These are phyloP conservation scores for Wallacemonas sp. DNA, from an alignment of 208 protist genomes.

Conservation along the genomic window DNA sequence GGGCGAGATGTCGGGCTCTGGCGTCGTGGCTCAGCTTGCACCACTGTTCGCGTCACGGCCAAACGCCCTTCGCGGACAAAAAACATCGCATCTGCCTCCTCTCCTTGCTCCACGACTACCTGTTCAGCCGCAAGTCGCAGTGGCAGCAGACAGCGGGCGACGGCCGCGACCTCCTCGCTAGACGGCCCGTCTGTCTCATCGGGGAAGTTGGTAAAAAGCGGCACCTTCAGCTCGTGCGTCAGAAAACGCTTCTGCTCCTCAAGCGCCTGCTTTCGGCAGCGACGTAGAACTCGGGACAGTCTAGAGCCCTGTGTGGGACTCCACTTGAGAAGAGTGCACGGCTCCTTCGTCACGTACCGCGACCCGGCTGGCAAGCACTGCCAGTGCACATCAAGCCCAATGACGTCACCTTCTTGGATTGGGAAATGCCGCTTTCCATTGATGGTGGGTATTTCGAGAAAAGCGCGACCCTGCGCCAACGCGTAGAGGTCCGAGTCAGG, in stretches of 20 bases:
- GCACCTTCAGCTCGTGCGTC: constrained; percentile 25
- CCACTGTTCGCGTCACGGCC: constrained; percentile 47
- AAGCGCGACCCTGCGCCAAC: constrained; percentile 38
- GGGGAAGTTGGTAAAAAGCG: constrained; percentile 6
- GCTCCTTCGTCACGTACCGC: constrained; percentile 51
- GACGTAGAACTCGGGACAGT: constrained; percentile 27
- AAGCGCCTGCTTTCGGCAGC: constrained; percentile 35
- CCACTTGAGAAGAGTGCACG: constrained; percentile 45
- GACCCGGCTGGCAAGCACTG: constrained; percentile 48
- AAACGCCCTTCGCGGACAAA: constrained; percentile 62
- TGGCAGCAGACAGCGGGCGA: constrained; percentile 43
- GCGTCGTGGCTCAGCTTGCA: not conserved
- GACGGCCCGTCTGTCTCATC: not conserved
- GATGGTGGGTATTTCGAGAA: constrained; percentile 27
- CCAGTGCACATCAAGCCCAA: constrained; percentile 50
- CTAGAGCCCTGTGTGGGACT: constrained; percentile 15
- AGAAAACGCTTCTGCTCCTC: constrained; percentile 40
- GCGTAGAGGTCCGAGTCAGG: constrained; percentile 28
- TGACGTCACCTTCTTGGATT: constrained; percentile 53
- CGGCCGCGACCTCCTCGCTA: constrained; percentile 13
- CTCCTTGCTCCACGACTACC: constrained; percentile 57
- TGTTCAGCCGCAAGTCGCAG: constrained; percentile 47
- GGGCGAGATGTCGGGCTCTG: no score
- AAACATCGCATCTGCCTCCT: constrained; percentile 54
- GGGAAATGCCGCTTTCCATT: constrained; percentile 36